Conservation (phyloP, 345 rosid species). For the Camelina neglecta region DNA sequence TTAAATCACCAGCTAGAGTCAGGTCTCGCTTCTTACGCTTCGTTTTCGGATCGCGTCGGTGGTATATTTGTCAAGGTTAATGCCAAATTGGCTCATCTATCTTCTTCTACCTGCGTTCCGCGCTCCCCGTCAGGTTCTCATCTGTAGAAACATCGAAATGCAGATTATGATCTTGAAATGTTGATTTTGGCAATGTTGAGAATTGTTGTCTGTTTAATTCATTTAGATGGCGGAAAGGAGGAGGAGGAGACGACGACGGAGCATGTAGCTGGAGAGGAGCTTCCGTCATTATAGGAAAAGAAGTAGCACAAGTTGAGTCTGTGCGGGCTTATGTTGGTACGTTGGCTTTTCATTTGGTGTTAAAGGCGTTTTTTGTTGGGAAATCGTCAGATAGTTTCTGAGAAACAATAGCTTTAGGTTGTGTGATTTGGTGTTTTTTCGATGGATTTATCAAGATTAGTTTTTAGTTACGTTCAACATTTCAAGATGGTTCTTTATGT, state of each 20-base stretch:
- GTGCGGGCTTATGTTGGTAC: constrained; percentile 85
- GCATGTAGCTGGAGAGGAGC: constrained; percentile 68
- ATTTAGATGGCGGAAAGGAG: constrained; percentile 52
- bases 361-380: background rate
- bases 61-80: constrained; percentile 47
- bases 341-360: constrained; percentile 36
- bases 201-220: background rate
- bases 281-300: constrained; percentile 75
- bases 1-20: constrained; percentile 66
- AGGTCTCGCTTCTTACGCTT: constrained; percentile 59
- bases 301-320: constrained; percentile 86
- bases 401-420: background rate
- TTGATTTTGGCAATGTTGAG: constrained; percentile 8
- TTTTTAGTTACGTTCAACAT: background rate
- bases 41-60: constrained; percentile 63
- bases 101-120: constrained; percentile 48
- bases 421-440: background rate
- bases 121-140: constrained; percentile 54
- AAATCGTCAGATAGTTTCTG: background rate
- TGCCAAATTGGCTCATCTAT: constrained; percentile 59
- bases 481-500: constrained; percentile 37
- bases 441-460: background rate
- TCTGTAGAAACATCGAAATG: constrained; percentile 7
- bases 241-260: constrained; percentile 35
- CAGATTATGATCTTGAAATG: background rate